phyloP scores from a whole-genome alignment of 352 stramenopile species.

The Globisporangium cylindrosporum region DNA sequence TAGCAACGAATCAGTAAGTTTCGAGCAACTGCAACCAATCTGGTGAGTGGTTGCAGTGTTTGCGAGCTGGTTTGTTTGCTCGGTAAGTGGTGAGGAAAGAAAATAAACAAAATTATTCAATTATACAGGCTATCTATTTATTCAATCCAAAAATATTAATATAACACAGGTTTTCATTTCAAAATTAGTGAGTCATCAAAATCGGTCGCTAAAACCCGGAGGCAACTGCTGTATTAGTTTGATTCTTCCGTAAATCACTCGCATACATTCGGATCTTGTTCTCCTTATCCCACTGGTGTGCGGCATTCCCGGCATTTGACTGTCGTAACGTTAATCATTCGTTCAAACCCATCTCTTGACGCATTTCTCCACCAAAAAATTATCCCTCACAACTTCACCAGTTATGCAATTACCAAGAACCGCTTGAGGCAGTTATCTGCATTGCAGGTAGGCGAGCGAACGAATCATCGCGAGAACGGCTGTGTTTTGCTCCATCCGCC shows the following conservation, averaged over 20 bases:
- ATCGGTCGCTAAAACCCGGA: too few species aligned
- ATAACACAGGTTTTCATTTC: neutral
- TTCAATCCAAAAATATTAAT: neutral
- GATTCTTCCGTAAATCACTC: too few species aligned
- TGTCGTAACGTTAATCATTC: too few species aligned
- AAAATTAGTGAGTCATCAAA: neutral
- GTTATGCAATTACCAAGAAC: neutral
- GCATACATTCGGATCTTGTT: too few species aligned
- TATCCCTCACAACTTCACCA: neutral
- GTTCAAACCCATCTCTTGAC: too few species aligned
- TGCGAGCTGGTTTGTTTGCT: neutral
- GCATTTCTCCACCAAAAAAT: too few species aligned
- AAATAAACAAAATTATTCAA: neutral
- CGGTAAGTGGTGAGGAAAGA: neutral
- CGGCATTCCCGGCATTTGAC: too few species aligned
- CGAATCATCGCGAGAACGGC: neutral
- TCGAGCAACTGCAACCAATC: neutral
- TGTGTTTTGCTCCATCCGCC: neutral
- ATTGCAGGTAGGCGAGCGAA: too few species aligned
- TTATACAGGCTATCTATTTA: neutral
- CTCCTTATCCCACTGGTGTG: too few species aligned
- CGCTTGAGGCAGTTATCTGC: neutral
- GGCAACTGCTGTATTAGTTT: too few species aligned
- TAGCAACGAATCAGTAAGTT: neutral
- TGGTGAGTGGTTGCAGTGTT: neutral